These are phyloP conservation scores for Mycosarcoma mackinlayi DNA, from an alignment of 1,284 basidiomycete genomes.

Conservation along the genomic window DNA sequence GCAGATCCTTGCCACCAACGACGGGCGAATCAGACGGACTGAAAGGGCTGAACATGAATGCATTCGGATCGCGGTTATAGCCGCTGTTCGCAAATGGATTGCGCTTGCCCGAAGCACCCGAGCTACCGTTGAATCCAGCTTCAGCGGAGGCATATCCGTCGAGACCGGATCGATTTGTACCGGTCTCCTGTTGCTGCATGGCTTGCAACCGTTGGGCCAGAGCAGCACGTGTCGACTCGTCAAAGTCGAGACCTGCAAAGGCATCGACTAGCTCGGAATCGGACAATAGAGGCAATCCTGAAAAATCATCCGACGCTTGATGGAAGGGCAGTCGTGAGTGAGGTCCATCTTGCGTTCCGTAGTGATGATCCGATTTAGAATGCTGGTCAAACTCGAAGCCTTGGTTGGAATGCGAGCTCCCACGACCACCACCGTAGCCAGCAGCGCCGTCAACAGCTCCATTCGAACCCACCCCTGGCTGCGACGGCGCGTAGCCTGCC, in stretches of 20 bases:
- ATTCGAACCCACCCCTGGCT: slow-evolving; percentile 14
- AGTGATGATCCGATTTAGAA: neutral
- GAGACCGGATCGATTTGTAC: neutral
- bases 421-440: slow-evolving; percentile 10
- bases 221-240: slow-evolving; percentile 22
- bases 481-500: slow-evolving; percentile 3
- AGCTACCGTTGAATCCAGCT: neutral
- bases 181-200: slow-evolving; percentile 4
- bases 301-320: slow-evolving; percentile 16
- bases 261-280: slow-evolving; percentile 37
- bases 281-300: slow-evolving; percentile 13
- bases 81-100: slow-evolving; percentile 29
- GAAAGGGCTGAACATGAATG: slow-evolving; percentile 56
- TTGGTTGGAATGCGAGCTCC: slow-evolving; percentile 30
- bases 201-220: slow-evolving; percentile 28
- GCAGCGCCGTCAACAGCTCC: slow-evolving; percentile 6
- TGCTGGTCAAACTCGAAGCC: slow-evolving; percentile 31
- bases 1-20: slow-evolving; percentile 46
- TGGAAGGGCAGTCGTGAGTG: slow-evolving; percentile 11
- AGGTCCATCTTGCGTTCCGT: slow-evolving; percentile 7
- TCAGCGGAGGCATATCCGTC: slow-evolving; percentile 9
- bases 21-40: slow-evolving; percentile 52
- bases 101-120: slow-evolving; percentile 2
- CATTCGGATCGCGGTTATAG: slow-evolving; percentile 45
- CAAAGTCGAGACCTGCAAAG: slow-evolving; percentile 41